These are phyloP conservation scores for Candida taoyuanica DNA, from an alignment of 805 yeast species.

Conservation along the genomic window DNA sequence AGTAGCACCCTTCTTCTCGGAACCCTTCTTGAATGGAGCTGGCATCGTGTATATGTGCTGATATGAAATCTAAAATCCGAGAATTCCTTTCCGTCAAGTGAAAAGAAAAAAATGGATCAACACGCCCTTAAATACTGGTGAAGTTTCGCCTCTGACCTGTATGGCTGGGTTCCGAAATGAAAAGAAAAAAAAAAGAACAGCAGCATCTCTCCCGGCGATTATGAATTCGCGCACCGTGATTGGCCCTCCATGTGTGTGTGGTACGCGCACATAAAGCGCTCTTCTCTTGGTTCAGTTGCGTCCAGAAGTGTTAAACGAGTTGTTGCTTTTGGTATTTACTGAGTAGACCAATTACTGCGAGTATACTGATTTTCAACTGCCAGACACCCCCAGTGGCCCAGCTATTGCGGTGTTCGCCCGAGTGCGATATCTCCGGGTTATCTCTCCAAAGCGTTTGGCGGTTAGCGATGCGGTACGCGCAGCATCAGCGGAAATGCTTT, in stretches of 20 bases:
- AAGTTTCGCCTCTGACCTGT: conserved; percentile 15
- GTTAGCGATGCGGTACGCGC: conserved; percentile 1
- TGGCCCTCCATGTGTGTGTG: conserved; percentile 13
- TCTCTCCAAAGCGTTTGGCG: background rate
- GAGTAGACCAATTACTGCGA: background rate
- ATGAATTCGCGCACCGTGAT: conserved; percentile 22
- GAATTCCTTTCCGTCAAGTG: background rate
- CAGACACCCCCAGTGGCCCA: background rate
- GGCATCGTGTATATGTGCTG: conserved; percentile 22
- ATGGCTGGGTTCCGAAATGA: too few species aligned
- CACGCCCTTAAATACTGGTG: conserved; percentile 9
- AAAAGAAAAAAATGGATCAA: conserved; percentile 1
- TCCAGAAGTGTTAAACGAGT: background rate
- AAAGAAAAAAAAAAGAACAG: conserved; percentile 3
- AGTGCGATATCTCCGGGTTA: background rate
- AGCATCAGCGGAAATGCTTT: too few species aligned
- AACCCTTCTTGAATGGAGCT: conserved; percentile 42
- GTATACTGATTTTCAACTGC: background rate
- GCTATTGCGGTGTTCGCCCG: background rate
- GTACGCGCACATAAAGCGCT: background rate
- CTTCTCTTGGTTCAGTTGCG: background rate
- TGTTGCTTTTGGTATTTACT: background rate
- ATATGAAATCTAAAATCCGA: background rate
- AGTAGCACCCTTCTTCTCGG: conserved; percentile 93
- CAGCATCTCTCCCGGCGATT: conserved; percentile 18